Conservation (phyloP, 371 early-diverging fungal species). For the Thermomucor indicae-seudaticae region DNA sequence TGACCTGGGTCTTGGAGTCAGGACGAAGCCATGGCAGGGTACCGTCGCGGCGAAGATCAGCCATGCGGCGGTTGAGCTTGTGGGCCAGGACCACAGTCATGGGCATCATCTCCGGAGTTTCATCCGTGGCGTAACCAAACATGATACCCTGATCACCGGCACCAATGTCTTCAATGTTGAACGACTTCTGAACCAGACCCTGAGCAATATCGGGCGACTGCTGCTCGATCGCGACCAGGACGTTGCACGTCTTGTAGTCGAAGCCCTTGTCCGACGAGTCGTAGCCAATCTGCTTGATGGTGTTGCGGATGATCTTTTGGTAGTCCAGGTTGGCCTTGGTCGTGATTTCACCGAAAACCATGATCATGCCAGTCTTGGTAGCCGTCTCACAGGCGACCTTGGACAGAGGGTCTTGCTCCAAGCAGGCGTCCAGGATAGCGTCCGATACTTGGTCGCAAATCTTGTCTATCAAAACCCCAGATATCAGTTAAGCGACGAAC, state of each 20-base stretch:
- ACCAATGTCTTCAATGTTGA: slow-evolving; percentile 94
- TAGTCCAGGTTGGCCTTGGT: slow-evolving; percentile 96
- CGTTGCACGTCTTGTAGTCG: slow-evolving; percentile 99
- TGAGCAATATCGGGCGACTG: slow-evolving; percentile 99
- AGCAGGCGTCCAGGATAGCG: slow-evolving; percentile 98
- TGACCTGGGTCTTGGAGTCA: slow-evolving; percentile 99
- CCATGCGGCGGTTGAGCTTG: slow-evolving; percentile 95
- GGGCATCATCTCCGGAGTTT: slow-evolving; percentile 99
- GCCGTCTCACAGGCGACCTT: slow-evolving; percentile 99
- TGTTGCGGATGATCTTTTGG: slow-evolving; percentile 97
- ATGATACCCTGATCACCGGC: slow-evolving; percentile 99
- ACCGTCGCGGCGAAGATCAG: slow-evolving; percentile 92
- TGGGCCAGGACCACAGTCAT: slow-evolving; percentile 94
- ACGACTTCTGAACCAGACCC: slow-evolving; percentile 88
- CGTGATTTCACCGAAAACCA: slow-evolving; percentile 99
- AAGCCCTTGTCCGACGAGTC: slow-evolving; percentile 97
- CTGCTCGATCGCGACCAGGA: slow-evolving; percentile 98
- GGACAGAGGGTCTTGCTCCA: slow-evolving; percentile 92
- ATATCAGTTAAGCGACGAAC: not conserved
- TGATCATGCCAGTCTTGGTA: slow-evolving; percentile 99
- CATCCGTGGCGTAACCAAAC: slow-evolving; percentile 98
- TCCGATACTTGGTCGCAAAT: slow-evolving; percentile 99
- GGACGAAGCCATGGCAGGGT: slow-evolving; percentile 93
- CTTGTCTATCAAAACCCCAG: no score
- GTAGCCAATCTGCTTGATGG: slow-evolving; percentile 98